Percentiles rank a stretch among this genome's conserved stretches.
Conservation (phyloP, 345 rosid species). For the Eutrema yunnanense region DNA sequence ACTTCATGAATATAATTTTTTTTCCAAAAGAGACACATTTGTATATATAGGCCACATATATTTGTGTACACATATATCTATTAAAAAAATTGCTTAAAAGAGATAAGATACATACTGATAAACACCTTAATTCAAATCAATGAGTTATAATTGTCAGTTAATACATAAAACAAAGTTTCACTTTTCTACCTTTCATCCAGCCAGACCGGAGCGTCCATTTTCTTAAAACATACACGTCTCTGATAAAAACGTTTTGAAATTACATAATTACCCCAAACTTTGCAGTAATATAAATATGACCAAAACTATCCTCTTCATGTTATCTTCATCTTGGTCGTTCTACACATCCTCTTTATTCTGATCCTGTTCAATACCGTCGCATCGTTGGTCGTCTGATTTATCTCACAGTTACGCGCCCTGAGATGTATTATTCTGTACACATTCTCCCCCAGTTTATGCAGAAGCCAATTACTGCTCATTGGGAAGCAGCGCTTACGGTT, state of each 20-base stretch:
- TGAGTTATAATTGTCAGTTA: background rate
- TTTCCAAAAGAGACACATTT: background rate
- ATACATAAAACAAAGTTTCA: background rate
- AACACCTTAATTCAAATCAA: background rate
- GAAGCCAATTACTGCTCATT: too few species aligned
- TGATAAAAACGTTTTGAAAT: background rate
- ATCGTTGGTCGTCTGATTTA: too few species aligned
- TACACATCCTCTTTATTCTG: too few species aligned
- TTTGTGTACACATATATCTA: background rate
- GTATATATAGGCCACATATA: background rate
- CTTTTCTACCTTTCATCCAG: background rate
- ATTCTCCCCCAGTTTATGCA: too few species aligned
- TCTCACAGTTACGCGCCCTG: too few species aligned
- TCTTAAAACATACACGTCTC: background rate
- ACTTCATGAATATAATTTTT: background rate
- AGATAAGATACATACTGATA: background rate
- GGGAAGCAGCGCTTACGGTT: too few species aligned
- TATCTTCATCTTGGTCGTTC: too few species aligned
- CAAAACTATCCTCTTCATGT: background rate
- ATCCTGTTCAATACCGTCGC: too few species aligned
- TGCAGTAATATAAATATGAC: background rate
- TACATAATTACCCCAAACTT: background rate
- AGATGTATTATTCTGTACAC: too few species aligned
- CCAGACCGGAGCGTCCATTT: too few species aligned
- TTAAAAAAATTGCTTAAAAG: background rate